Percentiles rank a stretch among this genome's conserved stretches.
Conservation (phyloP, 1,284 basidiomycete genomes). For the Naganishia albida region DNA sequence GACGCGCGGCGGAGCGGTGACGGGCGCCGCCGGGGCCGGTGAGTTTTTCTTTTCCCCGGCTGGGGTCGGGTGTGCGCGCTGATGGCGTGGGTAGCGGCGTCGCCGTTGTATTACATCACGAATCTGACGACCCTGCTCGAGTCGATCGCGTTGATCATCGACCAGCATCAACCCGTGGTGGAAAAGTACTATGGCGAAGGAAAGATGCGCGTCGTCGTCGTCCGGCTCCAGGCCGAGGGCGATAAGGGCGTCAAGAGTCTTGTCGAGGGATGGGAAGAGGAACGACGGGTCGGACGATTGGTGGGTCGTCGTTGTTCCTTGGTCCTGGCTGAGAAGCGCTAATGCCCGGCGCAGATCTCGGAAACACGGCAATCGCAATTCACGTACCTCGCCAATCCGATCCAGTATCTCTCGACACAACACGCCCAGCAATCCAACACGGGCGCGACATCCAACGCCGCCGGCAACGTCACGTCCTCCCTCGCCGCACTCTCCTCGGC, state of each 20-base stretch:
- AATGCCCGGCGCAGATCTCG: conserved; percentile 43
- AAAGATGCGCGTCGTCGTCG: conserved; percentile 79
- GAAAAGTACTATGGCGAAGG: conserved; percentile 93
- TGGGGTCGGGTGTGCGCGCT: conserved; percentile 49
- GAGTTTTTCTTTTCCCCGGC: conserved; percentile 38
- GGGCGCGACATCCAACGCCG: conserved; percentile 37
- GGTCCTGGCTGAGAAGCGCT: not conserved
- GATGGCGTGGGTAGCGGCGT: conserved; percentile 64
- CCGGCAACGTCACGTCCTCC: conserved; percentile 34
- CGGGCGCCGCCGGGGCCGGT: conserved; percentile 63
- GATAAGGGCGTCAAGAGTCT: conserved; percentile 77
- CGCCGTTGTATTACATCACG: conserved; percentile 83
- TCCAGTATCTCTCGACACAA: conserved; percentile 38
- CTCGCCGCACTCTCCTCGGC: conserved; percentile 46
- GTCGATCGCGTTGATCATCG: conserved; percentile 90
- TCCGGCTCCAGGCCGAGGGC: conserved; percentile 77
- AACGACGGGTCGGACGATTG: conserved; percentile 60
- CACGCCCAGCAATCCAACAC: conserved; percentile 31
- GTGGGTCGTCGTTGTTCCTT: conserved; percentile 24
- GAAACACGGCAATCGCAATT: conserved; percentile 52
- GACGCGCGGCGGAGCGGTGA: conserved; percentile 55
- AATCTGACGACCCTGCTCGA: conserved; percentile 88
- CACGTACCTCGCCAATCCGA: conserved; percentile 40
- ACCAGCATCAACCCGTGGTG: conserved; percentile 95
- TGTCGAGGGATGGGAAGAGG: conserved; percentile 86